Evolutionary conservation across 108 stramenopile genomes (phyloP).

Genomic region (Mediolabrus comicus): DNA sequence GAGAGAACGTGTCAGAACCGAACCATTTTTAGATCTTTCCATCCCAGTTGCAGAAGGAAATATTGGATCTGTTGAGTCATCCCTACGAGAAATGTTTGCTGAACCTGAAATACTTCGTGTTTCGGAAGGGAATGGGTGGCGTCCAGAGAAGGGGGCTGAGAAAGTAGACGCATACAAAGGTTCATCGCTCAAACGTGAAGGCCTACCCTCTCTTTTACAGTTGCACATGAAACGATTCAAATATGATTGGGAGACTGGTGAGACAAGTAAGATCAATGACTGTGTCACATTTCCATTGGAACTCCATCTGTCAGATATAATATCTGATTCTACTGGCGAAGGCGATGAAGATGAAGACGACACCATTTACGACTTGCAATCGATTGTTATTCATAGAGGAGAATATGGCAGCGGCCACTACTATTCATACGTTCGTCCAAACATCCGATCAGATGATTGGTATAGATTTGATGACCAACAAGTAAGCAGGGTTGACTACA

Average conservation of each 20-base stretch:
- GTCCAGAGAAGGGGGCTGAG: slow-evolving; percentile 84
- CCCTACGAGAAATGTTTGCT: slow-evolving; percentile 60
- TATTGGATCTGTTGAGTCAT: slow-evolving; percentile 49
- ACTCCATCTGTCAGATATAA: slow-evolving; percentile 16
- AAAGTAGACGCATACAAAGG: slow-evolving; percentile 88
- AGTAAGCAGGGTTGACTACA: slow-evolving; percentile 57
- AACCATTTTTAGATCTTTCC: slow-evolving; percentile 81
- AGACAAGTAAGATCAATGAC: slow-evolving; percentile 71
- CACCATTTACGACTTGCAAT: slow-evolving; percentile 75
- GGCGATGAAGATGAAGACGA: slow-evolving; percentile 13
- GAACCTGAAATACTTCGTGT: slow-evolving; percentile 71
- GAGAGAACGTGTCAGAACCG: slow-evolving; percentile 62
- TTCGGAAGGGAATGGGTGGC: slow-evolving; percentile 86
- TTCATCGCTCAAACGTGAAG: slow-evolving; percentile 49
- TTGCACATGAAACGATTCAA: slow-evolving; percentile 83
- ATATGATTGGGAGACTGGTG: slow-evolving; percentile 82
- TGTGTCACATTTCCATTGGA: slow-evolving; percentile 58
- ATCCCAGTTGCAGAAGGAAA: slow-evolving; percentile 59
- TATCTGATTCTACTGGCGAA: slow-evolving; percentile 7
- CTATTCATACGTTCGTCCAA: slow-evolving; percentile 80
- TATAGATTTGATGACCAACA: slow-evolving; percentile 82
- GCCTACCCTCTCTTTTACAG: slow-evolving; percentile 76
- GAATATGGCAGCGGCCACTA: slow-evolving; percentile 67
- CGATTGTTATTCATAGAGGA: slow-evolving; percentile 78
- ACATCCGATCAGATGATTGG: slow-evolving; percentile 61